Evolutionary conservation across 352 stramenopile genomes (phyloP), one percentile per base, ranked within the genome.

Genomic region (Aphanomyces euteiches): DNA sequence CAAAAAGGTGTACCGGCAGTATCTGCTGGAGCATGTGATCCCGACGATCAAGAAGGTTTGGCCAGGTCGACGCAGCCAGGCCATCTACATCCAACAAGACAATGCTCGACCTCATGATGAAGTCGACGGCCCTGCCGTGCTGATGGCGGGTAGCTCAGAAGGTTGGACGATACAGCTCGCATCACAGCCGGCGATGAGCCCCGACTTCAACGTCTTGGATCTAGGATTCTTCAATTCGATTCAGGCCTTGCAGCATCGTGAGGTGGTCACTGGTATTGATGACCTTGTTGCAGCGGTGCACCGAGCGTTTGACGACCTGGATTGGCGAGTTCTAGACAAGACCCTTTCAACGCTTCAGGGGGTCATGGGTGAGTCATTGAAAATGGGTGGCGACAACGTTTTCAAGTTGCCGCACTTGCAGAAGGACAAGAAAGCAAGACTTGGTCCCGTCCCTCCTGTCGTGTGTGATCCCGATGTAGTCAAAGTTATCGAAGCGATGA

Each of bases 161-260:
- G 43, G 43, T 8, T 48, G 43, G 43, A 15, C 43, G 43, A 48
- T 48, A 8, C 43, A 48, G 15, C 43, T 48, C 15, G 43, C 15
- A 15, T 8, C 43, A 48, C 43, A 48, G 43, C 43, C 43, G 43
- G 43, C 43, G 43, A 48, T 48, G 43, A 48, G 43, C 43, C 43
- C 43, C 15, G 43, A 48, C 43, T 48, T 48, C 43, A 48, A 48
- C 43, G 43, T 48, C 8, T 48, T 48, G 43, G 43, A 48, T 15
- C 43, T 75, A 10, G 70, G 64, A 13, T 73, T 73, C 17, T 78
- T 80, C 43, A 39, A 59, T 7, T 72, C 72, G 0, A 69, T 78
- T 8, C 68, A 81, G 64, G 47, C 47, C 0, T 37, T 75, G 4
- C 74, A 77, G 28, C 13, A 36, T 7, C 13, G 19, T 17, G 19